phyloP scores from a whole-genome alignment of 2,329 filamentous ascomycete species.

The Stachybotrys echinatus region DNA sequence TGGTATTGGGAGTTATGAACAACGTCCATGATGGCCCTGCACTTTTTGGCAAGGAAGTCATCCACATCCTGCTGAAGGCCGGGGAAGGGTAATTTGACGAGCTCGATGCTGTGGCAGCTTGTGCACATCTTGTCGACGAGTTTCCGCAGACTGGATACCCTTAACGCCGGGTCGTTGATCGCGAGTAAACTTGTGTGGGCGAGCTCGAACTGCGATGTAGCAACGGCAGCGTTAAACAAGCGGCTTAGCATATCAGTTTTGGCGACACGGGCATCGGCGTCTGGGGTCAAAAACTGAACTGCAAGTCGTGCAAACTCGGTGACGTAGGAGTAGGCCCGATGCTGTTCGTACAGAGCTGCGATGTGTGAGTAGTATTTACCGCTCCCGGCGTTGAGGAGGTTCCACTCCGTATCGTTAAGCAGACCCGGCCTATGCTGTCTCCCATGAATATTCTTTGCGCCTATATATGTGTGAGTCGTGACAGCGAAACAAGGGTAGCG shows the following conservation, averaged over 20 bases:
- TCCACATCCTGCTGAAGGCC: conserved; percentile 76
- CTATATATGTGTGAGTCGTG: conserved; percentile 28
- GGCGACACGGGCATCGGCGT: conserved; percentile 31
- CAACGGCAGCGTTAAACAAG: conserved; percentile 76
- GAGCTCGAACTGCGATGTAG: conserved; percentile 73
- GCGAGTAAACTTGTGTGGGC: conserved; percentile 75
- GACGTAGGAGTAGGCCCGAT: conserved; percentile 72
- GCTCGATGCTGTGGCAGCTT: conserved; percentile 56
- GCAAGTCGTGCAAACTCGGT: conserved; percentile 77
- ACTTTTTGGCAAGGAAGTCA: conserved; percentile 66
- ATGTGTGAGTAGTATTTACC: conserved; percentile 85
- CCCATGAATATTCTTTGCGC: conserved; percentile 37
- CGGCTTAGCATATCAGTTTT: conserved; percentile 73
- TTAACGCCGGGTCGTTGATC: conserved; percentile 67
- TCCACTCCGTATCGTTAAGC: conserved; percentile 71
- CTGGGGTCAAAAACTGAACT: conserved; percentile 52
- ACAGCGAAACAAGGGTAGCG: not conserved
- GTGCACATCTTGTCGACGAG: conserved; percentile 68
- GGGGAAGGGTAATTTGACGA: conserved; percentile 74
- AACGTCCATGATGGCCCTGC: conserved; percentile 63
- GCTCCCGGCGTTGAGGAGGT: conserved; percentile 63
- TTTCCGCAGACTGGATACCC: conserved; percentile 64
- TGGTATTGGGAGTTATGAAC: conserved; percentile 68
- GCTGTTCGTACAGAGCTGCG: conserved; percentile 72
- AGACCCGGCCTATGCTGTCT: conserved; percentile 59